Evolutionary conservation across 768 basidiomycete genomes (phyloP), one percentile per base, ranked within the genome.

Genomic region (Mycena pura): DNA sequence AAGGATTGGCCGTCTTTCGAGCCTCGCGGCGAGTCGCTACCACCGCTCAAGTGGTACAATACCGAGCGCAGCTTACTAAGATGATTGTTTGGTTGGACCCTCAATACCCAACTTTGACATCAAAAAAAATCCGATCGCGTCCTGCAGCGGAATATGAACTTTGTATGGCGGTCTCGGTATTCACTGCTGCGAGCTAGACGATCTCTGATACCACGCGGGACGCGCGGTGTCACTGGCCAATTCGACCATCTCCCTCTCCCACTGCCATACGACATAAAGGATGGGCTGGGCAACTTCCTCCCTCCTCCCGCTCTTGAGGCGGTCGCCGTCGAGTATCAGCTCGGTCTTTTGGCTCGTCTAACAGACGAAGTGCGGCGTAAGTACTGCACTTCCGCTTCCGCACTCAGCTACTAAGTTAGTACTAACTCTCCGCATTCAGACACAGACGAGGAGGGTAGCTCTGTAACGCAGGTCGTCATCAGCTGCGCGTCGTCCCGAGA

Each of bases 311-410:
- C 90, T 1, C 81, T 95, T 58, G 84, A 83, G 63, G 83, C 84
- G 59, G 78, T 95, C 47, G 89, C 89, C 3, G 80, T 87, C 47
- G 94, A 96, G 68, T 97, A 92, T 75, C 95, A 96, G 72, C 83
- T 91, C 61, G 95, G 95, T 9, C 80, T 96, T 29, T 75, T 96
- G 57, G 81, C 88, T 54, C 83, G 92, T 48, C 73, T 97, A 46
- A 93, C 91, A 66, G 86, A 90, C 10, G 84, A 90, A 71, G 82
- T 92, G 31, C 79, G 82, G 73, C 87, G 95, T 95, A 69, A 60
- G 84, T 72, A 38, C 14, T 40, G 17, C 0, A 31, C 40, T 43
- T 59, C 41, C 39, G 32, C 46, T 32, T 27, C 48, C 60, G 41
- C 59, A 27, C 34, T 25, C n/a, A 51, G 17, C 41, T 34, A 29